Percentiles rank a stretch among this genome's conserved stretches.
These are phyloP conservation scores for Hemerocallis citrina DNA, from an alignment of 106 monocot genomes.

Conservation along the genomic window DNA sequence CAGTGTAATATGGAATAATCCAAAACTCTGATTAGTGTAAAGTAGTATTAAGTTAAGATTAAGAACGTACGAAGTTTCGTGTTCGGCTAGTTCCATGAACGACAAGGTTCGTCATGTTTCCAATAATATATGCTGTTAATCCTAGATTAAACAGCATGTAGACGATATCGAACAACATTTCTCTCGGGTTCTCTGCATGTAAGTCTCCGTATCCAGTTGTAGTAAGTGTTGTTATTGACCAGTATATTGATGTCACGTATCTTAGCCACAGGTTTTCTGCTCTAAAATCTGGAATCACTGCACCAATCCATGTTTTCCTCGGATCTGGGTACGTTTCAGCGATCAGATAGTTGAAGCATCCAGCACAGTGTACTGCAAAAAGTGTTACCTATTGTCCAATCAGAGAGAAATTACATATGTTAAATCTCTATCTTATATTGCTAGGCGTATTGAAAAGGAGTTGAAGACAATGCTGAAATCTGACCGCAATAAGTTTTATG, in stretches of 20 bases:
- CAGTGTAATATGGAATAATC: no score
- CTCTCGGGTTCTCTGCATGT: slow-evolving; percentile 35
- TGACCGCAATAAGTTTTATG: slow-evolving; percentile 59
- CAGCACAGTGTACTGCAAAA: slow-evolving; percentile 10
- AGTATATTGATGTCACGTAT: slow-evolving; percentile 35
- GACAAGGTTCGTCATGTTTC: slow-evolving; percentile 41
- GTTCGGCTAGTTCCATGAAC: slow-evolving; percentile 34
- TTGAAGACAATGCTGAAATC: slow-evolving; percentile 1
- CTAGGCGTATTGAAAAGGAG: no score
- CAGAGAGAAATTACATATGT: not conserved
- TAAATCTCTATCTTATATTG: not conserved
- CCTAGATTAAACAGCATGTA: slow-evolving; percentile 42
- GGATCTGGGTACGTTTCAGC: slow-evolving; percentile 27
- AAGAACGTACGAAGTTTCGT: slow-evolving; percentile 30
- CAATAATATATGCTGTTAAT: slow-evolving; percentile 36
- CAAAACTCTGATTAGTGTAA: no score
- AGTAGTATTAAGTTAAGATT: no score
- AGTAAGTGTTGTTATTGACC: slow-evolving; percentile 40
- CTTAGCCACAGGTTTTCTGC: slow-evolving; percentile 23
- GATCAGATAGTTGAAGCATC: slow-evolving; percentile 12
- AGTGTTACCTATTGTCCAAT: slow-evolving; percentile 5
- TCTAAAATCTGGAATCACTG: slow-evolving; percentile 17
- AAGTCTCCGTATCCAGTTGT: slow-evolving; percentile 40
- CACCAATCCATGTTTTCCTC: slow-evolving; percentile 29
- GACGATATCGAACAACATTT: slow-evolving; percentile 34